A percentile compares a stretch with the other conserved stretches of the same genome.
These are phyloP conservation scores for Scorias spongiosa DNA, from an alignment of 2,329 filamentous ascomycete species.

Conservation along the genomic window DNA sequence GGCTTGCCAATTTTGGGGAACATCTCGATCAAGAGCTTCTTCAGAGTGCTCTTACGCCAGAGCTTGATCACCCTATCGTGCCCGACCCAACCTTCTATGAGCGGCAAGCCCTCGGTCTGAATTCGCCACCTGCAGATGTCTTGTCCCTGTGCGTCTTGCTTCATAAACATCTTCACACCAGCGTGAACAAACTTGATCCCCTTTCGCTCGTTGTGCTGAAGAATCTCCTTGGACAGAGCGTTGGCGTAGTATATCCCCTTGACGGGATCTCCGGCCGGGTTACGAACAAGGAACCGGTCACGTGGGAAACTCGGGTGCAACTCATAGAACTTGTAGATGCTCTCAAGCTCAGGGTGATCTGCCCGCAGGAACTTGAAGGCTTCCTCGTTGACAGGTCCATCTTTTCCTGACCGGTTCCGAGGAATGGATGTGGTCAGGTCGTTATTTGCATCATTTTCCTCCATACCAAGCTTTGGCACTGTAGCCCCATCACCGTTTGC, in stretches of 20 bases:
- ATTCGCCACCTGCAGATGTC: constrained; percentile 89
- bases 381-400: constrained; percentile 54
- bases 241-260: constrained; percentile 97
- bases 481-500: not conserved
- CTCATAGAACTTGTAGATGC: constrained; percentile 72
- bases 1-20: constrained; percentile 60
- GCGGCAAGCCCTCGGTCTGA: constrained; percentile 82
- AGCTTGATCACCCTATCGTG: constrained; percentile 60
- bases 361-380: constrained; percentile 80
- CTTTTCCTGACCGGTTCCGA: constrained; percentile 1
- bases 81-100: constrained; percentile 81
- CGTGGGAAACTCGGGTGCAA: constrained; percentile 72
- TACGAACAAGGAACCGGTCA: constrained; percentile 91
- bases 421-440: constrained; percentile 8
- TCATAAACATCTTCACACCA: constrained; percentile 98
- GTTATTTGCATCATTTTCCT: constrained; percentile 6
- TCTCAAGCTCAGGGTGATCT: constrained; percentile 59
- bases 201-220: constrained; percentile 64
- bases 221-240: constrained; percentile 66
- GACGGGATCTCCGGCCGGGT: constrained; percentile 70
- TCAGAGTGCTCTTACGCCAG: constrained; percentile 63
- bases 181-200: constrained; percentile 93
- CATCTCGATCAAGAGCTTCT: constrained; percentile 80
- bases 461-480: not conserved
- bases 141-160: constrained; percentile 78